These are phyloP conservation scores for Ambrosiella beaveri DNA, from an alignment of 2,329 filamentous ascomycete genomes.

Conservation along the genomic window DNA sequence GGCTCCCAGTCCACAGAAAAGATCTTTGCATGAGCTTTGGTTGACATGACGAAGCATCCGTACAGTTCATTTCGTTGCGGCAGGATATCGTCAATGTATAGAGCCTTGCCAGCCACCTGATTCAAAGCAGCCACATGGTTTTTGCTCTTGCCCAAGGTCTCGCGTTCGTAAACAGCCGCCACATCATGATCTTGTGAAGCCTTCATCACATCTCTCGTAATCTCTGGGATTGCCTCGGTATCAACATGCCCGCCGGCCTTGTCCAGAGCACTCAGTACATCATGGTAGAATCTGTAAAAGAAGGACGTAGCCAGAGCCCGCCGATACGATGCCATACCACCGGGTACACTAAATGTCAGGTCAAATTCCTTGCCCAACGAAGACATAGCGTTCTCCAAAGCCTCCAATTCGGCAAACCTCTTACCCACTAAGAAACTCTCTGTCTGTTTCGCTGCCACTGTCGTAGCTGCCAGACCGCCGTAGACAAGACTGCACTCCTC, in stretches of 20 bases:
- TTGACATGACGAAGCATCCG: conserved; percentile 73
- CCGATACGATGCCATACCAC: conserved; percentile 92
- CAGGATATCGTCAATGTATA: conserved; percentile 93
- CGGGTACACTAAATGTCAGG: conserved; percentile 75
- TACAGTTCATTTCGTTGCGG: conserved; percentile 74
- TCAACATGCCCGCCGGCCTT: conserved; percentile 34
- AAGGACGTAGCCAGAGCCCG: conserved; percentile 82
- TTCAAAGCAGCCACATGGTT: conserved; percentile 83
- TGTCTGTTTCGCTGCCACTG: conserved; percentile 68
- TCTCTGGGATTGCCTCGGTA: conserved; percentile 60
- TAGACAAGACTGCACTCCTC: conserved; percentile 68
- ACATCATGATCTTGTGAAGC: conserved; percentile 64
- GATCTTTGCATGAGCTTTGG: conserved; percentile 75
- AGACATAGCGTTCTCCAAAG: conserved; percentile 77
- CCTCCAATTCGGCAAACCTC: conserved; percentile 61
- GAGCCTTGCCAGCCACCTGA: conserved; percentile 82
- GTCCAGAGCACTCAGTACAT: conserved; percentile 48
- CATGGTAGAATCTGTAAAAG: conserved; percentile 95
- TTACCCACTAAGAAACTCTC: conserved; percentile 60
- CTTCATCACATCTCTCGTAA: conserved; percentile 66
- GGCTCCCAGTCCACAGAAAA: conserved; percentile 55
- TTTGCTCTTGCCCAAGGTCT: conserved; percentile 68
- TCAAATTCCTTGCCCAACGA: conserved; percentile 82
- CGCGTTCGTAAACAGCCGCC: conserved; percentile 61
- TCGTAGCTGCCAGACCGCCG: conserved; percentile 87